Evolutionary conservation across 2,329 filamentous ascomycete species (phyloP).

Genomic region (Myriosclerotinia scirpicola): DNA sequence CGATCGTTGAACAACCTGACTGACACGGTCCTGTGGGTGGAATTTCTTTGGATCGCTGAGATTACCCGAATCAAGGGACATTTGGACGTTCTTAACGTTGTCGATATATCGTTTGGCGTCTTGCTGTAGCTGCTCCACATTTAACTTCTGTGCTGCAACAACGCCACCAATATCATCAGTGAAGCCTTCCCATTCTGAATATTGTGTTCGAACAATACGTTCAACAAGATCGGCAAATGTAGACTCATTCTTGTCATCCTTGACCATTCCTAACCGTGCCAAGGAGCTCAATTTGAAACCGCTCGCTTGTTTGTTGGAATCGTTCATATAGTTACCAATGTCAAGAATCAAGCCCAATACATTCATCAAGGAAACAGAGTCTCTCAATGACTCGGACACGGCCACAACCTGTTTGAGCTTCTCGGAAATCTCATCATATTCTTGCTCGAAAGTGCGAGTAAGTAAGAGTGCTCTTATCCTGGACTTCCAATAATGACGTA

Average conservation of each 20-base stretch:
- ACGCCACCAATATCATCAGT: constrained; percentile 80
- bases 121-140: constrained; percentile 83
- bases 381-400: constrained; percentile 85
- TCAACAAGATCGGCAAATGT: constrained; percentile 95
- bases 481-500: constrained; percentile 98
- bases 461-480: constrained; percentile 88
- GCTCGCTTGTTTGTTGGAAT: constrained; percentile 95
- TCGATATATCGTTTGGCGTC: constrained; percentile 92
- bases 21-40: constrained; percentile 93
- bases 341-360: constrained; percentile 94
- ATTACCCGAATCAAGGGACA: constrained; percentile 88
- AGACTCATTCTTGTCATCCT: constrained; percentile 98
- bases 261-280: constrained; percentile 91
- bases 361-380: constrained; percentile 92
- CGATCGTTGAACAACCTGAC: constrained; percentile 82
- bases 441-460: constrained; percentile 77
- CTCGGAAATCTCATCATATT: constrained; percentile 87
- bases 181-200: constrained; percentile 92
- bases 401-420: constrained; percentile 84
- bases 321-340: constrained; percentile 99
- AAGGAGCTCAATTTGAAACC: constrained; percentile 98
- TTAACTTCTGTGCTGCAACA: constrained; percentile 80
- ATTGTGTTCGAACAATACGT: constrained; percentile 93
- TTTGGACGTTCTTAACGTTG: constrained; percentile 92
- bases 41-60: constrained; percentile 96